Evolutionary conservation across 768 basidiomycete species (phyloP), one percentile per base, ranked within the genome.

Genomic region (Xerocomellus intermedius): DNA sequence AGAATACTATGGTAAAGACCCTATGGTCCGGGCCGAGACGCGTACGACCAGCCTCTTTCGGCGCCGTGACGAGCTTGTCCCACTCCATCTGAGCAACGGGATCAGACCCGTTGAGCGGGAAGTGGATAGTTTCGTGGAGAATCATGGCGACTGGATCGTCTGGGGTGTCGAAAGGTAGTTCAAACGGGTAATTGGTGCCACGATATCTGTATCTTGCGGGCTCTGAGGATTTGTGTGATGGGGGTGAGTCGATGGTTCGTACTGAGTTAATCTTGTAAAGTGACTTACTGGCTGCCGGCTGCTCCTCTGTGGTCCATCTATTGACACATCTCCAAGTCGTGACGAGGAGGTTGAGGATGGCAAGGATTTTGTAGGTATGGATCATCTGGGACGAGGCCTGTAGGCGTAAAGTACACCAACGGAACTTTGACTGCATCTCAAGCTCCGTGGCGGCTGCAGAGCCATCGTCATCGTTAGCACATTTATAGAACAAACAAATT

Each of bases 1-100:
- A 55, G 48, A 50, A 60, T 6, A 39, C 41, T 32, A 56, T 9
- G 12, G 48, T 61, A 41, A 61, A 56, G 24, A 60, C 4, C 26
- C 53, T 38, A 16, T 61, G 41, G 16, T 60, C 59, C 33, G 59
- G 59, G 8, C 59, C 59, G 5, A 61, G 59, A 14, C 59, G 59
- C 1, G 41, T 44, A 6, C 59, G 52, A 22, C 59, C 53, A 5
- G 43, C 39, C 8, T 61, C 59, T 13, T 48, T 50, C 1, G 53
- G 59, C 1, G 53, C 44, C 1, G 14, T 56, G 48, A 60, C 53
- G 42, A 60, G 52, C 2, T 38, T 47, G 37, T 50, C 37, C 59
- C 59, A 55, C 8, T 61, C 59, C 48, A 39, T 33, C 36, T 55
- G 48, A 2, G 52, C 52, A 1, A 60, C 1, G 8, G 44, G 30